A percentile compares a stretch with the other conserved stretches of the same genome.
Conservation (phyloP, 164 flowering plant genomes). For the Vitis labrusca region DNA sequence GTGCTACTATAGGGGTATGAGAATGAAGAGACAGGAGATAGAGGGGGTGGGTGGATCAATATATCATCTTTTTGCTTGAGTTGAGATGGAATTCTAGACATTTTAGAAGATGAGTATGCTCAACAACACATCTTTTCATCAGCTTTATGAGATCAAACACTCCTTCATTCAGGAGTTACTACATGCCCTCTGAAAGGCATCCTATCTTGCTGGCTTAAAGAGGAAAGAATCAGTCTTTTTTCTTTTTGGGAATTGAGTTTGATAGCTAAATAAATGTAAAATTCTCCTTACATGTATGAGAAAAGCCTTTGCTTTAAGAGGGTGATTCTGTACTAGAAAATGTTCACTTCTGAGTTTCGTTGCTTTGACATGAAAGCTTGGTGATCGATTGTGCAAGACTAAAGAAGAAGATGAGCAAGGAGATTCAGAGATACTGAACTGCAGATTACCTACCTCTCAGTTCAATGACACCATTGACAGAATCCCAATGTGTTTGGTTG, state of each 20-base stretch:
- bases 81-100: conserved; percentile 19
- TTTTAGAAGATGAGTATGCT: conserved; percentile 10
- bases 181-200: not conserved
- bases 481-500: not conserved
- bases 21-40: conserved; percentile 24
- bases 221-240: not conserved
- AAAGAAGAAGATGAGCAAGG: not conserved
- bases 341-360: not conserved
- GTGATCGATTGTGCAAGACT: not conserved
- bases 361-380: not conserved
- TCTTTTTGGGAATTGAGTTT: conserved; percentile 3
- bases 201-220: conserved; percentile 4
- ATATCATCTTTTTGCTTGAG: conserved; percentile 22
- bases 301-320: not conserved
- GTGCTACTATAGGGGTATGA: conserved; percentile 19
- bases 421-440: not conserved
- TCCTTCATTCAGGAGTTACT: not conserved
- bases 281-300: not conserved
- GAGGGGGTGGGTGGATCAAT: conserved; percentile 25
- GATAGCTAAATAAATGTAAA: not conserved
- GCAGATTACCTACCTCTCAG: conserved; percentile 12
- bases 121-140: not conserved
- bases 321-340: not conserved
- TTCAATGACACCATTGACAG: not conserved
- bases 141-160: not conserved